Percentiles rank a stretch among this genome's conserved stretches.
These are phyloP conservation scores for Alternaria burnsii DNA, from an alignment of 2,329 filamentous ascomycete genomes.

Conservation along the genomic window DNA sequence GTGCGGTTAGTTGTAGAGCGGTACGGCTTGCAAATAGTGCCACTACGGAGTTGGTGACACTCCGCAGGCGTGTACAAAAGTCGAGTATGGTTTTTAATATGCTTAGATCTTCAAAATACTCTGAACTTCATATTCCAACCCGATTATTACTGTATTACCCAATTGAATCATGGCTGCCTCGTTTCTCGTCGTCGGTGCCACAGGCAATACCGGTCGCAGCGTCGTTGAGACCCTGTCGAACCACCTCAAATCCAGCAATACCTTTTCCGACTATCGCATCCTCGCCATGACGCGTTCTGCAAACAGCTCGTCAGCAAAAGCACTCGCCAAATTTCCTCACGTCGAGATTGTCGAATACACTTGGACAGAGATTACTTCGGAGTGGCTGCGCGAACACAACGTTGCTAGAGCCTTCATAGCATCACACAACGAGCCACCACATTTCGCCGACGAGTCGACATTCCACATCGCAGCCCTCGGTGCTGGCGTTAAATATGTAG, in stretches of 20 bases:
- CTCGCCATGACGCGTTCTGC: conserved; percentile 26
- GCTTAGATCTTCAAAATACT: neutral
- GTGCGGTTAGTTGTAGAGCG: no score
- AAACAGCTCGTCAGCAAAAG: conserved; percentile 12
- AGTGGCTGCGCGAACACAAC: conserved; percentile 20
- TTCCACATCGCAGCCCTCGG: conserved; percentile 19
- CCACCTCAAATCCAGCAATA: conserved; percentile 9
- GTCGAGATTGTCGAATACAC: conserved; percentile 23
- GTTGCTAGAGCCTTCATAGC: conserved; percentile 27
- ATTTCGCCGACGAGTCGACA: conserved; percentile 30
- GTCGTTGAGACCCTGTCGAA: conserved; percentile 23
- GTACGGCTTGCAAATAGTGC: neutral
- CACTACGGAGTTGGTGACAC: neutral
- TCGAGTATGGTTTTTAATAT: neutral
- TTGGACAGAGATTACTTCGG: conserved; percentile 23
- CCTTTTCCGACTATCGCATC: conserved; percentile 20
- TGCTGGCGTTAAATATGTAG: conserved; percentile 30
- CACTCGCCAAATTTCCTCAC: conserved; percentile 20
- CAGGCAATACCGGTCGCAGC: conserved; percentile 26
- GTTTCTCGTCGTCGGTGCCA: conserved; percentile 24
- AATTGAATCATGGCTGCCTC: conserved; percentile 13
- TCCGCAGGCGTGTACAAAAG: neutral
- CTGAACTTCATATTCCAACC: neutral
- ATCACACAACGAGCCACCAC: conserved; percentile 27
- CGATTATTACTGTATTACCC: no score